Evolutionary conservation across 192 early-diverging fungal species (phyloP), one percentile per base, ranked within the genome.

Genomic region (Umbelopsis isabellina): DNA sequence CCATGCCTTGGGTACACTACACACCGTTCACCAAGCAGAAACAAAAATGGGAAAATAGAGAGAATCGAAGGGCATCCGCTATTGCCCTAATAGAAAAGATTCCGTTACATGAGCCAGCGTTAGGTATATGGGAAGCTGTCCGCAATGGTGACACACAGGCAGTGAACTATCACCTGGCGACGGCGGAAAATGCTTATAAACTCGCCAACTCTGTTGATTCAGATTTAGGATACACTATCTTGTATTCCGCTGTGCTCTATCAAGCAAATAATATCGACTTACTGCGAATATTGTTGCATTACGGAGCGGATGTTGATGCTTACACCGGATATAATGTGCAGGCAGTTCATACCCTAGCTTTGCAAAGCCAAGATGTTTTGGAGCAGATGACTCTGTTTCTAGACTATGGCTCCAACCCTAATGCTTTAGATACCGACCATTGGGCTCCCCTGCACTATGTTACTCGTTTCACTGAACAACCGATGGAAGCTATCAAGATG

Each of bases 361-460:
- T 66, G 46, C 72, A 50, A 30, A 79, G 58, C n/a, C 37, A 41
- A 4, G 33, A 65, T 10, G 73, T 70, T 23, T 35, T 45, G 11
- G 65, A 44, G 49, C 55, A 49, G 5, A 44, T 68, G n/a, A 27
- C 18, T 51, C 51, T 75, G 18, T 65, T 69, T 8, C 33, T 73
- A 18, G 53, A 71, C 0, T 78, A 79, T 51, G 82, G 84, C 16
- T 85, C 86, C 21, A 75, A 91, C 66, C 58, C 80, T 46, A 87
- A 92, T 75, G 71, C 84, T 21, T 76, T 82, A 13, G 89, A 92
- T 66, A 75, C 85, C 10, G 90, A 92, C 50, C 87, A 85, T 18
- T 88, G 86, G 80, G 83, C 87, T 12, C 87, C 86, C 2, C 49
- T 87, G 16, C 80, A 81, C 23, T 79, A 79, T 52, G 74, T 74